These are phyloP conservation scores for Wickerhamiella parazyma DNA, from an alignment of 805 yeast species.

Conservation along the genomic window DNA sequence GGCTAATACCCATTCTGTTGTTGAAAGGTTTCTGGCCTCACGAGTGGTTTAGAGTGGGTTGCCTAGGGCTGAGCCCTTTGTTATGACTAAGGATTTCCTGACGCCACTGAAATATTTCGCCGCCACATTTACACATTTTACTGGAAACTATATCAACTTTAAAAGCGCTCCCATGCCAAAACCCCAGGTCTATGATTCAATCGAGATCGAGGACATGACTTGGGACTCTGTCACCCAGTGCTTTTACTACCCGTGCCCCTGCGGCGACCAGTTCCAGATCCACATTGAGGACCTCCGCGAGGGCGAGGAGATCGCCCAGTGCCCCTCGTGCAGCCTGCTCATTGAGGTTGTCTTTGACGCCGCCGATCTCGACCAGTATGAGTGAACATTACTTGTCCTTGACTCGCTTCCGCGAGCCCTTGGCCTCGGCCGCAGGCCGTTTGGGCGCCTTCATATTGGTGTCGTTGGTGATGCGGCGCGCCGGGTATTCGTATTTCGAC, in stretches of 20 bases:
- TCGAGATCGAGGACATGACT: conserved; percentile 94
- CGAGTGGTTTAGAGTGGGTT: conserved; percentile 10
- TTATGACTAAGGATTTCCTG: no score
- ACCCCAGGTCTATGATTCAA: conserved; percentile 57
- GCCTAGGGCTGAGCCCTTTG: conserved; percentile 7
- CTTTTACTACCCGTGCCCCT: conserved; percentile 93
- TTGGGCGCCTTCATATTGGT: conserved; percentile 13
- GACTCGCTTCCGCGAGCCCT: conserved; percentile 6
- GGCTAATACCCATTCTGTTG: conserved; percentile 94
- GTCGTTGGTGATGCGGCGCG: conserved; percentile 44
- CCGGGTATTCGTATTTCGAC: conserved; percentile 61
- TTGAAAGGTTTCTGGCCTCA: conserved; percentile 6
- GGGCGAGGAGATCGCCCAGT: conserved; percentile 89
- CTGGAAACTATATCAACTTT: no score
- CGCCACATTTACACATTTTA: background rate
- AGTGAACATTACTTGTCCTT: conserved; percentile 2
- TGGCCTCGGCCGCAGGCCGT: background rate
- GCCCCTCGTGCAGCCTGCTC: conserved; percentile 93
- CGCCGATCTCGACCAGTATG: conserved; percentile 23
- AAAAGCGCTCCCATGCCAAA: background rate
- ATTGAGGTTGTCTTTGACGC: conserved; percentile 79
- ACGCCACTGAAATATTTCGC: background rate
- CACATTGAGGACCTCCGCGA: conserved; percentile 71
- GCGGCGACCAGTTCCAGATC: conserved; percentile 91
- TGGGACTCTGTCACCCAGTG: conserved; percentile 71